Evolutionary conservation across 2,329 filamentous ascomycete species (phyloP).

Genomic region (Botryotinia globosa): DNA sequence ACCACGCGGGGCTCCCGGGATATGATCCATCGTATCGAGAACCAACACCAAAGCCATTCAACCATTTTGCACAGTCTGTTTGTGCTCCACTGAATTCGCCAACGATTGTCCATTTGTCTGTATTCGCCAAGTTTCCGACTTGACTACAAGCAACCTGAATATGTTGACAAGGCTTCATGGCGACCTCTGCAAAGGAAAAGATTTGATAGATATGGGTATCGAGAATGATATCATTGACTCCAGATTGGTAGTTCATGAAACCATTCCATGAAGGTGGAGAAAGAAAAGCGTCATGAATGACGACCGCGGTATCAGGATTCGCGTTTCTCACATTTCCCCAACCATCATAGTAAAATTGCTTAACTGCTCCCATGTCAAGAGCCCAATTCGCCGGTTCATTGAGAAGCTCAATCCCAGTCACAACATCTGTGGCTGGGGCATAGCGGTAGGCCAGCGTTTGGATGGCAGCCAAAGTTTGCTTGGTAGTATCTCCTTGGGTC

Average conservation of each 20-base stretch:
- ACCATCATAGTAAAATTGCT: constrained; percentile 50
- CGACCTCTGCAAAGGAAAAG: constrained; percentile 40
- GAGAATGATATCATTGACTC: constrained; percentile 41
- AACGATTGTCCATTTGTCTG: constrained; percentile 40
- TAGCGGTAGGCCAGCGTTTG: constrained; percentile 43
- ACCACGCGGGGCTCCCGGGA: constrained; percentile 37
- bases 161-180: constrained; percentile 42
- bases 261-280: constrained; percentile 57
- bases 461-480: constrained; percentile 41
- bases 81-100: constrained; percentile 46
- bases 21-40: constrained; percentile 50
- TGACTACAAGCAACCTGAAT: constrained; percentile 43
- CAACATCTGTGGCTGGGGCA: constrained; percentile 42
- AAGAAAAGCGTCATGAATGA: constrained; percentile 59
- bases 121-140: constrained; percentile 37
- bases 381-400: constrained; percentile 42
- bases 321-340: constrained; percentile 47
- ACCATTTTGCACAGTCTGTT: constrained; percentile 46
- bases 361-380: constrained; percentile 39
- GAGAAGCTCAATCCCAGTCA: constrained; percentile 44
- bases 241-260: constrained; percentile 48
- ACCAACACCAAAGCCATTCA: constrained; percentile 58
- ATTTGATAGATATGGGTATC: constrained; percentile 48
- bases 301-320: constrained; percentile 48
- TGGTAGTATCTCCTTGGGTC: constrained; percentile 45